These are phyloP conservation scores for Gossypium schwendimanii DNA, from an alignment of 441 rosid species.

Conservation along the genomic window DNA sequence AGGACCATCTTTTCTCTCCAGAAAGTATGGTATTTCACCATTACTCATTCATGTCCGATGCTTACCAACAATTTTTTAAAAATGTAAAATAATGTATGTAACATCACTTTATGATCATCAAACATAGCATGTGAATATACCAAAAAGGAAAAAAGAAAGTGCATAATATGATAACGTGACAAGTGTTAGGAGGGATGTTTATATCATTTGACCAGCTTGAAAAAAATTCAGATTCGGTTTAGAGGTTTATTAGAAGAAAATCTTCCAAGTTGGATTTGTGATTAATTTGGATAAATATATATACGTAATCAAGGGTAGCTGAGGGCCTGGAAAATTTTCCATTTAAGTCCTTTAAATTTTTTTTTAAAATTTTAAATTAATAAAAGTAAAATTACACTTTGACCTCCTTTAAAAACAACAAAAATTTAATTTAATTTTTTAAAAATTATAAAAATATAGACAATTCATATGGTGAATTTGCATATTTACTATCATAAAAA, in stretches of 20 bases:
- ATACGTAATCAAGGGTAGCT: not conserved
- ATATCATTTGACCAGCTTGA: not conserved
- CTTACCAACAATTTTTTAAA: no score
- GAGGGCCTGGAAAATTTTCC: no score
- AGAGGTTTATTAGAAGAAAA: not conserved
- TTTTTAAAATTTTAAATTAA: no score
- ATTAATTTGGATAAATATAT: not conserved
- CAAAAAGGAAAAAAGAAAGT: not conserved
- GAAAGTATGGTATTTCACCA: not conserved
- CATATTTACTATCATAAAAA: no score
- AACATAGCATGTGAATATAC: conserved; percentile 2
- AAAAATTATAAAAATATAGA: no score
- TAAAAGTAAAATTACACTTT: no score
- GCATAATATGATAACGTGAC: not conserved
- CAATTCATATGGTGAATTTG: no score
- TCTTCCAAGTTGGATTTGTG: not conserved
- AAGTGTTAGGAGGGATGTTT: not conserved
- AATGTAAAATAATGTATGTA: not conserved
- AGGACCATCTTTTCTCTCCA: not conserved
- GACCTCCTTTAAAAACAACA: no score
- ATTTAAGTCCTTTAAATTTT: no score
- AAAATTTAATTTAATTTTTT: no score
- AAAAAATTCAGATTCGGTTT: not conserved
- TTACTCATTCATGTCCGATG: no score
- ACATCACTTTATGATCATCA: not conserved